phyloP scores from a whole-genome alignment of 2,329 filamentous ascomycete species.

The Xenosphaeropsis pyriputrescens region DNA sequence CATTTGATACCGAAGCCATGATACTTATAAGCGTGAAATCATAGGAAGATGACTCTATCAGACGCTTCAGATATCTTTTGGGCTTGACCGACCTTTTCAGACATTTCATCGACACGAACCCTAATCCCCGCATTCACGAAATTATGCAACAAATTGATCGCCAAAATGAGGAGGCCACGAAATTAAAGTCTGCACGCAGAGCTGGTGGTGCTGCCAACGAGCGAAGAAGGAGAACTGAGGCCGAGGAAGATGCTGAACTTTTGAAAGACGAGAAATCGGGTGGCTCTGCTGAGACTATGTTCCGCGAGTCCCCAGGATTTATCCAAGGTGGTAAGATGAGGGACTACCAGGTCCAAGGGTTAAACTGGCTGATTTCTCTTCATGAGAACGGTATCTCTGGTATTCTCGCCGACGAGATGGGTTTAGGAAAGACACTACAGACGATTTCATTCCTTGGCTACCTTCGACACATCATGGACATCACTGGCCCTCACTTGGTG shows the following conservation, averaged over 20 bases:
- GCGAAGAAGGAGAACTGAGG: constrained; percentile 77
- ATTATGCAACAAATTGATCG: constrained; percentile 91
- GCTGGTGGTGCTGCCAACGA: constrained; percentile 74
- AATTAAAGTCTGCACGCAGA: constrained; percentile 60
- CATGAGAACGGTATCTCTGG: constrained; percentile 98
- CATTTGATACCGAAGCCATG: too few relatives aligned
- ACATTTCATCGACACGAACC: constrained; percentile 97
- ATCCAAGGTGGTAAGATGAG: constrained; percentile 77
- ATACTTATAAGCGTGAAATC: neutral
- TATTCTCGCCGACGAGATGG: constrained; percentile 97
- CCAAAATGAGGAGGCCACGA: constrained; percentile 65
- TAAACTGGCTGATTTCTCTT: constrained; percentile 95
- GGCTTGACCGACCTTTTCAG: constrained; percentile 94
- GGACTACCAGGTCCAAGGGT: constrained; percentile 87
- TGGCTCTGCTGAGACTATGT: constrained; percentile 74
- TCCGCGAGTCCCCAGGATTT: constrained; percentile 86
- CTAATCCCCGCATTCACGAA: constrained; percentile 84
- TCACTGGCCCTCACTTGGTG: constrained; percentile 80
- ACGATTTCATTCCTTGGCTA: constrained; percentile 96
- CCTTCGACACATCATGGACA: constrained; percentile 77
- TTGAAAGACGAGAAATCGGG: constrained; percentile 80
- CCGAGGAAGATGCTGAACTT: constrained; percentile 90
- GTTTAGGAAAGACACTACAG: constrained; percentile 91
- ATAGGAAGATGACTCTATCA: constrained; percentile 87
- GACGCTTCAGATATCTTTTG: constrained; percentile 85